A percentile compares a stretch with the other conserved stretches of the same genome.
phyloP scores from a whole-genome alignment of 2,329 filamentous ascomycete genomes.

The Cytospora paraplurivora region DNA sequence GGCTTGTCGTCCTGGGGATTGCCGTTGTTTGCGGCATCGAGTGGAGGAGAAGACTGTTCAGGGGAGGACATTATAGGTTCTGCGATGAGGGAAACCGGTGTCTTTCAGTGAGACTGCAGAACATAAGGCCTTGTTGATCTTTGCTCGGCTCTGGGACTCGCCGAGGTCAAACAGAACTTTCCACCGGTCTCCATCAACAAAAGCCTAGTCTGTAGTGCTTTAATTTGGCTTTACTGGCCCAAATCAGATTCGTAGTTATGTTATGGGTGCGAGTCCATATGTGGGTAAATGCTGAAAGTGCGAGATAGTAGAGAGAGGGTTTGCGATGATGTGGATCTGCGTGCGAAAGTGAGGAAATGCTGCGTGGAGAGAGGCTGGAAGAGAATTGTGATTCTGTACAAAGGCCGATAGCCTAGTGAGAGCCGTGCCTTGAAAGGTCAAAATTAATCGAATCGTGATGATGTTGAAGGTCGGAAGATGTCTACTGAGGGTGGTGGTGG shows the following conservation, averaged over 20 bases:
- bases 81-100: background rate
- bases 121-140: background rate
- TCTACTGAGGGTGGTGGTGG: background rate
- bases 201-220: background rate
- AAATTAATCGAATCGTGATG: background rate
- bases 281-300: background rate
- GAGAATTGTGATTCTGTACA: background rate
- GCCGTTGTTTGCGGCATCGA: conserved; percentile 6
- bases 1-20: conserved; percentile 35
- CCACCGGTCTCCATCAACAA: background rate
- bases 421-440: background rate
- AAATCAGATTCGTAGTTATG: background rate
- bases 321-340: background rate
- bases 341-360: background rate
- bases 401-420: background rate
- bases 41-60: conserved; percentile 15
- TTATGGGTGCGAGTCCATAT: background rate
- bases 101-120: background rate
- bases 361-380: background rate
- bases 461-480: background rate
- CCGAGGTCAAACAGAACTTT: background rate
- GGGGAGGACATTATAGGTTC: conserved; percentile 13
- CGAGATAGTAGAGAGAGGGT: background rate
- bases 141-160: background rate
- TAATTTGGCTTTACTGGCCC: background rate